Evolutionary conservation across 495 filamentous ascomycete species (phyloP).

Genomic region (Aspergillus avenaceus): DNA sequence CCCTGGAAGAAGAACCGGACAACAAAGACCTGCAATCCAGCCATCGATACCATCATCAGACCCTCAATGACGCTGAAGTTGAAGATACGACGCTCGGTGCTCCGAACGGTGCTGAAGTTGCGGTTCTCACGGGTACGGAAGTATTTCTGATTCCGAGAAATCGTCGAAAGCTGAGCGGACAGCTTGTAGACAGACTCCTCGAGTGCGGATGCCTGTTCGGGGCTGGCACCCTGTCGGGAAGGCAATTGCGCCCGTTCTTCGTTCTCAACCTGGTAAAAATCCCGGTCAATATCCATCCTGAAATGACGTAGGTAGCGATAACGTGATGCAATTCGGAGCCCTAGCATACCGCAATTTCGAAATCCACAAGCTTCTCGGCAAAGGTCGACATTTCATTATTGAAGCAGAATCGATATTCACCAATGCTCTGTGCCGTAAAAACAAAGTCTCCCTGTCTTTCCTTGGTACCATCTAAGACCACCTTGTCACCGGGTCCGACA

Average conservation of each 20-base stretch:
- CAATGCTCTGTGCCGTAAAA: constrained; percentile 89
- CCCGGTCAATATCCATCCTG: constrained; percentile 9
- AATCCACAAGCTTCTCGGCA: constrained; percentile 96
- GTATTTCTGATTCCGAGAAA: constrained; percentile 97
- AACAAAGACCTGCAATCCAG: constrained; percentile 93
- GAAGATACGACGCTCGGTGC: constrained; percentile 91
- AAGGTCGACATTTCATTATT: constrained; percentile 98
- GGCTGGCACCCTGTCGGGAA: constrained; percentile 82
- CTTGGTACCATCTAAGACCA: constrained; percentile 82
- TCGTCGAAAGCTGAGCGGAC: constrained; percentile 89
- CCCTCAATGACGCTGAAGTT: constrained; percentile 95
- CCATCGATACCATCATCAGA: constrained; percentile 92
- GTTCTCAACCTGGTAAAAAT: constrained; percentile 74
- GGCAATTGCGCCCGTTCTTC: constrained; percentile 79
- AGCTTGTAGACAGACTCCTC: constrained; percentile 97
- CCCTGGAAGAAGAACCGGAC: constrained; percentile 98
- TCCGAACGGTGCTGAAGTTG: constrained; percentile 96
- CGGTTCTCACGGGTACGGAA: constrained; percentile 98
- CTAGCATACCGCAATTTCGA: constrained; percentile 84
- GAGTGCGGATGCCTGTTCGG: constrained; percentile 85
- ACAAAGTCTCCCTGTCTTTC: constrained; percentile 98
- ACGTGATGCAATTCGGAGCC: neutral
- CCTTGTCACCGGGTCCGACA: constrained; percentile 72
- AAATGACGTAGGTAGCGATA: neutral
- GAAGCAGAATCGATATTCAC: constrained; percentile 97